phyloP scores from a whole-genome alignment of 345 rosid genomes.

The Pugionium cornutum region DNA sequence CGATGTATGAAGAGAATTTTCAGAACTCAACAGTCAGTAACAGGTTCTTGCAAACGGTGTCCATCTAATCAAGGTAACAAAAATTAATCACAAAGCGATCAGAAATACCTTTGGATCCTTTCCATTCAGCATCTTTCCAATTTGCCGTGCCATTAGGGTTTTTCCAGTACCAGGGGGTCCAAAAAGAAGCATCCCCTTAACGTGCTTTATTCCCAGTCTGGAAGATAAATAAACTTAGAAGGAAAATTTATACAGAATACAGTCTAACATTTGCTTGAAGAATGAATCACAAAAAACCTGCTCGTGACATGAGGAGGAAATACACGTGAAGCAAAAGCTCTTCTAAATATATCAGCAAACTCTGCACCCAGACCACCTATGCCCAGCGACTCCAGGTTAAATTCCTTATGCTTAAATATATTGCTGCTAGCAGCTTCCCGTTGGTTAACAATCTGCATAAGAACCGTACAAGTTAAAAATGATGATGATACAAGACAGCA shows the following conservation, averaged over 20 bases:
- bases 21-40: not conserved
- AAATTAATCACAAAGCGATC: not conserved
- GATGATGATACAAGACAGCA: slow-evolving; percentile 25
- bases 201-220: slow-evolving; percentile 95
- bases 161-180: slow-evolving; percentile 99
- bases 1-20: slow-evolving; percentile 13
- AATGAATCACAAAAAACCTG: slow-evolving; percentile 53
- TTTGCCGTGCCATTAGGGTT: slow-evolving; percentile 95
- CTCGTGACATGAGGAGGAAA: slow-evolving; percentile 93
- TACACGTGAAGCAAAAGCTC: slow-evolving; percentile 99
- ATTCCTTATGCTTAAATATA: slow-evolving; percentile 91
- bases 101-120: slow-evolving; percentile 83
- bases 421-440: slow-evolving; percentile 98
- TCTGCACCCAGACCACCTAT: slow-evolving; percentile 99
- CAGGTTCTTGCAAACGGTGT: not conserved
- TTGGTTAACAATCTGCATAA: slow-evolving; percentile 81
- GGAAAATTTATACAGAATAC: slow-evolving; percentile 19
- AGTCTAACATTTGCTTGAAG: slow-evolving; percentile 22
- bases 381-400: slow-evolving; percentile 90
- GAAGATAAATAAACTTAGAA: slow-evolving; percentile 40
- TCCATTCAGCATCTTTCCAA: slow-evolving; percentile 90
- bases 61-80: slow-evolving; percentile 13
- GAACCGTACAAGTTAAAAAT: slow-evolving; percentile 10
- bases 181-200: slow-evolving; percentile 90
- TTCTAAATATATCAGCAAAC: slow-evolving; percentile 96